Percentiles rank a stretch among this genome's conserved stretches.
These are phyloP conservation scores for Dactylellina cionopaga DNA, from an alignment of 2,329 filamentous ascomycete genomes.

Conservation along the genomic window DNA sequence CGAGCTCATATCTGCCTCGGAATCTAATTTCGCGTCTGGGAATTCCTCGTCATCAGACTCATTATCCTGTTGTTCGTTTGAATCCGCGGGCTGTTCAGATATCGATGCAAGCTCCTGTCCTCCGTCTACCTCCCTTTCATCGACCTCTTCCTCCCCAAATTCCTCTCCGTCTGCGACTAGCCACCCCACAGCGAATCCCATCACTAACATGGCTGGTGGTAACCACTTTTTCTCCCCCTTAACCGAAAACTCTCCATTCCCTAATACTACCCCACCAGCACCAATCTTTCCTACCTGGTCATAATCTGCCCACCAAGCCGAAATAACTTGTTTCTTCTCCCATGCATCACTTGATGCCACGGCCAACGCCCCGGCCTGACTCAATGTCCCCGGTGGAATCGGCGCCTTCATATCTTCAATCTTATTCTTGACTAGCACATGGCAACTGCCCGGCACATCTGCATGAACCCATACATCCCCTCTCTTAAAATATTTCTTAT, in stretches of 20 bases:
- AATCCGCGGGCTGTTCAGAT: conserved; percentile 3
- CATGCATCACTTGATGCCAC: conserved; percentile 89
- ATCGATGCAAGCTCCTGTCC: neutral
- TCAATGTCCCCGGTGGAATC: conserved; percentile 88
- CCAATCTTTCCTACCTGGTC: conserved; percentile 88
- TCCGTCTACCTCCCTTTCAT: conserved; percentile 2
- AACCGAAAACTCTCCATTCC: conserved; percentile 80
- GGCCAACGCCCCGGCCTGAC: conserved; percentile 85
- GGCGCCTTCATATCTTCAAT: conserved; percentile 79
- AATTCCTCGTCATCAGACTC: conserved; percentile 60
- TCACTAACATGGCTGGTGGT: conserved; percentile 83
- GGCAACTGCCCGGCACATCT: conserved; percentile 82
- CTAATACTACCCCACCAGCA: conserved; percentile 81
- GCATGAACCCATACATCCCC: conserved; percentile 94
- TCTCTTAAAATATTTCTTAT: conserved; percentile 82
- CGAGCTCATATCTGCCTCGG: conserved; percentile 56
- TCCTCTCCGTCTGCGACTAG: conserved; percentile 32
- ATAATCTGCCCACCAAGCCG: conserved; percentile 92
- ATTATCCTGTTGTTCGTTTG: conserved; percentile 54
- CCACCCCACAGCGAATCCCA: conserved; percentile 86
- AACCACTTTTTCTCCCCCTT: conserved; percentile 90
- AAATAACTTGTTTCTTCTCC: conserved; percentile 96
- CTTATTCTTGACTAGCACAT: conserved; percentile 91
- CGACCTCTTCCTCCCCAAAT: neutral
- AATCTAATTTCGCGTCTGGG: conserved; percentile 60